Percentiles rank a stretch among this genome's conserved stretches.
Conservation (phyloP, 2,329 filamentous ascomycete genomes). For the Pseudocercospora ulei region DNA sequence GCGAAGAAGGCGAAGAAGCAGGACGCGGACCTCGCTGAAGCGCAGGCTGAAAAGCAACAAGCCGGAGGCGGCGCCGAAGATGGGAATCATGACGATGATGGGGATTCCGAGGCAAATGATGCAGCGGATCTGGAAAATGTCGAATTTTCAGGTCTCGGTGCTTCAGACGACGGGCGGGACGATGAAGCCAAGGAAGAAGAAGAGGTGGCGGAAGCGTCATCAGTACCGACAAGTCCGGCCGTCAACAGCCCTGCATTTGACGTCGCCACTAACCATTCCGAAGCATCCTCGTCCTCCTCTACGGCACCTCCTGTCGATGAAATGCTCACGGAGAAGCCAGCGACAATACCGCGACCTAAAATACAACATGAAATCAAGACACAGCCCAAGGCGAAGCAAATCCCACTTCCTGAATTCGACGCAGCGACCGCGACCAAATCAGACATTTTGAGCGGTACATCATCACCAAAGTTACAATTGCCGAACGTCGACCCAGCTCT, state of each 20-base stretch:
- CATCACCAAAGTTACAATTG: conserved; percentile 33
- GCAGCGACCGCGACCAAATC: conserved; percentile 10
- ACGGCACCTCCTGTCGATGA: conserved; percentile 33
- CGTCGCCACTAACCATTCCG: conserved; percentile 35
- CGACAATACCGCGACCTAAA: conserved; percentile 17
- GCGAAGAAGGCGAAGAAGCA: conserved; percentile 34
- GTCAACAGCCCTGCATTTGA: conserved; percentile 38
- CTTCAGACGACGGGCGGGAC: conserved; percentile 18
- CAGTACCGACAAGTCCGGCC: conserved; percentile 33
- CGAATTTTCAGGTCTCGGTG: conserved; percentile 31
- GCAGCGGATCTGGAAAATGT: conserved; percentile 28
- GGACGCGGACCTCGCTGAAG: conserved; percentile 22
- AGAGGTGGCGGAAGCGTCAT: conserved; percentile 30
- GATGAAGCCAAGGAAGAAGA: conserved; percentile 26
- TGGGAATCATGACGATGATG: conserved; percentile 24
- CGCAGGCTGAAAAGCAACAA: conserved; percentile 26
- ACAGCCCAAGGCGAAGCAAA: conserved; percentile 30
- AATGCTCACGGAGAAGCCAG: conserved; percentile 13
- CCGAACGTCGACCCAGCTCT: conserved; percentile 60
- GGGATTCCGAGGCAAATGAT: conserved; percentile 22
- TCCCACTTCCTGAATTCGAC: conserved; percentile 19
- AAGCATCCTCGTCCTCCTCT: conserved; percentile 43
- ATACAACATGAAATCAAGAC: conserved; percentile 22
- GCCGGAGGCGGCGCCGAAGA: conserved; percentile 24
- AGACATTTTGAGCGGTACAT: conserved; percentile 25